phyloP scores from a whole-genome alignment of 208 protist species.

The Acanthamoeba healyi region DNA sequence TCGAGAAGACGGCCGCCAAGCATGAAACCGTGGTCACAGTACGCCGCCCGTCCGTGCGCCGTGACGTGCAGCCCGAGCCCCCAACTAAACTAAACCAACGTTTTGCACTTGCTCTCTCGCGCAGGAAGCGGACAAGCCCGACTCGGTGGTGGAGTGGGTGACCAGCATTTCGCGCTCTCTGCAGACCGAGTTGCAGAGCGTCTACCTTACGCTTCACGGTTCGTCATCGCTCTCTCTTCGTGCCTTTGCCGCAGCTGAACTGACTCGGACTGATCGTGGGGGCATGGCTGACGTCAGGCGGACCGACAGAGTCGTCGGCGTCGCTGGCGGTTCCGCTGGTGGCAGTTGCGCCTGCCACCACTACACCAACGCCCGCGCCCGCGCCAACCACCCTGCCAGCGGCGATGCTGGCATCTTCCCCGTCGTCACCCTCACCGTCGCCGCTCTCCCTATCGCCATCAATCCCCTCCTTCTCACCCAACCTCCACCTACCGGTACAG shows the following conservation, averaged over 20 bases:
- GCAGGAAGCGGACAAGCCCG: background rate
- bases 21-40: background rate
- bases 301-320: background rate
- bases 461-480: background rate
- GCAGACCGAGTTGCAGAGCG: conserved; percentile 50
- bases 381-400: background rate
- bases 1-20: conserved; percentile 6
- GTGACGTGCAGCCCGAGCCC: background rate
- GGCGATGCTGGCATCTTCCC: background rate
- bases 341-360: background rate
- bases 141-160: conserved; percentile 41
- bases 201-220: conserved; percentile 36
- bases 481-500: background rate
- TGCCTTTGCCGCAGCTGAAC: background rate
- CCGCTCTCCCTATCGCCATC: background rate
- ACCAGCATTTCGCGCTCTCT: conserved; percentile 52
- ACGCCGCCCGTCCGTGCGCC: background rate
- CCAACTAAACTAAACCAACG: too few species aligned
- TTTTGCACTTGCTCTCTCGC: too few species aligned
- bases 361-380: background rate
- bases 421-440: background rate
- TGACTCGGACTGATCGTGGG: background rate
- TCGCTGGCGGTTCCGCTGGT: background rate
- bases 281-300: background rate
- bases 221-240: background rate